Percentiles rank a stretch among this genome's conserved stretches.
These are phyloP conservation scores for Hyphodiscus hymeniophilus DNA, from an alignment of 495 filamentous ascomycete genomes.

Conservation along the genomic window DNA sequence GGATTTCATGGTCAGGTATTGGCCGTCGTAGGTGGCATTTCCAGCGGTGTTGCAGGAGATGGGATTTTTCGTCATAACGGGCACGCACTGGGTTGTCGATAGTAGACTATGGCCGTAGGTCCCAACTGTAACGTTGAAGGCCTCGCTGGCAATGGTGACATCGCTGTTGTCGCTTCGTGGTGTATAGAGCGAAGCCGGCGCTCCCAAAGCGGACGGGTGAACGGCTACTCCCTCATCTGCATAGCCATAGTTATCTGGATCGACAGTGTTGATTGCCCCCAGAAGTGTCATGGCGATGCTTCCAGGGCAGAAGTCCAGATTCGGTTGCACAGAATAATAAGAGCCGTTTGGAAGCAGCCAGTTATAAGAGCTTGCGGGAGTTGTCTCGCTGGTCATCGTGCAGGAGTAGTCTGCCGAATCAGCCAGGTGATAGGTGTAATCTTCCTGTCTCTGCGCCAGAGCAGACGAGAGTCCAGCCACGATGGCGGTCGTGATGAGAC, in stretches of 20 bases:
- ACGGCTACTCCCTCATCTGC: background rate
- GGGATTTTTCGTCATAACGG: background rate
- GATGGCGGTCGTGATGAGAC: background rate
- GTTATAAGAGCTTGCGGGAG: background rate
- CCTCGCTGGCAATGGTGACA: background rate
- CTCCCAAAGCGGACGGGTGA: background rate
- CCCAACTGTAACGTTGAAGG: background rate
- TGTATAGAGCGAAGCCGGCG: background rate
- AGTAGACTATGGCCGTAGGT: background rate
- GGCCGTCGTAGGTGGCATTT: background rate
- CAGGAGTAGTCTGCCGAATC: background rate
- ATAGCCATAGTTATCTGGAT: slow-evolving; percentile 3
- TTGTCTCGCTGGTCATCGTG: background rate
- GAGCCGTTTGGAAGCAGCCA: slow-evolving; percentile 2
- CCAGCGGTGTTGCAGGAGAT: background rate
- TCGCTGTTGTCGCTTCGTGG: background rate
- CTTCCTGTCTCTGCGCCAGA: background rate
- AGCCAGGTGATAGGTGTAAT: background rate
- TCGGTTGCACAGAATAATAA: background rate
- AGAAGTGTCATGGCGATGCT: background rate
- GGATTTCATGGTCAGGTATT: background rate
- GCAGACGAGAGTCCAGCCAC: background rate
- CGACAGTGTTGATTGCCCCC: background rate
- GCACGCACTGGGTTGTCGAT: background rate
- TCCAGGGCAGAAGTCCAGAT: background rate